phyloP scores from a whole-genome alignment of 2,329 filamentous ascomycete species.

The Ceratocystis colombiana region DNA sequence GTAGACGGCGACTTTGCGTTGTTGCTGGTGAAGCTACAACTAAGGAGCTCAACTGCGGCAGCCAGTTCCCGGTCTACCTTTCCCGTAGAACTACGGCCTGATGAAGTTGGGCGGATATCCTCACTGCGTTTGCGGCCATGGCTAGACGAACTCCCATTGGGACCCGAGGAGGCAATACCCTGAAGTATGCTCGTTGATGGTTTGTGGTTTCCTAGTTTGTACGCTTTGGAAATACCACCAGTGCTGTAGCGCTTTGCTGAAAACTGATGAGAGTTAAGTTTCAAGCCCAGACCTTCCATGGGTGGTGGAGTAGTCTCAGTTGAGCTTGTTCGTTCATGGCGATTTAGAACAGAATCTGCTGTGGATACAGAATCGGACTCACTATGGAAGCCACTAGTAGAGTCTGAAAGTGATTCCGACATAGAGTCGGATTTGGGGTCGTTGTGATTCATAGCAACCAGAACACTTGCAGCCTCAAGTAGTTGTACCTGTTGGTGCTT shows the following conservation, averaged over 20 bases:
- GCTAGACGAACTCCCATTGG: constrained; percentile 31
- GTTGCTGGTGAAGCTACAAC: constrained; percentile 79
- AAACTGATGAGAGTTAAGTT: constrained; percentile 42
- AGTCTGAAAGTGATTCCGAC: constrained; percentile 53
- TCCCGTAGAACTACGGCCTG: constrained; percentile 62
- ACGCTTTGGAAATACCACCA: constrained; percentile 61
- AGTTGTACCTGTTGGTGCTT: constrained; percentile 99
- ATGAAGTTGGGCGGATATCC: constrained; percentile 67
- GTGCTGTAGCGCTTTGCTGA: constrained; percentile 49
- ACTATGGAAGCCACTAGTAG: constrained; percentile 59
- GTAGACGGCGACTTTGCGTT: constrained; percentile 45
- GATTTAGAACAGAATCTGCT: constrained; percentile 69
- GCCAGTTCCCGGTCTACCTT: constrained; percentile 81
- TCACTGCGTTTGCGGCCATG: constrained; percentile 66
- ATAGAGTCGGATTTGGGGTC: constrained; percentile 37
- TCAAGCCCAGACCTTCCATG: constrained; percentile 50
- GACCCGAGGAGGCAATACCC: constrained; percentile 37
- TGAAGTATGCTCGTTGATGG: constrained; percentile 44
- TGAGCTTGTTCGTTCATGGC: constrained; percentile 68
- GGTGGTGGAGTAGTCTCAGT: constrained; percentile 85
- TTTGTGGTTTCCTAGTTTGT: constrained; percentile 51
- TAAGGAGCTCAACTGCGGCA: constrained; percentile 79
- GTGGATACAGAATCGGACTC: constrained; percentile 77
- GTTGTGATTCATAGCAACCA: constrained; percentile 72
- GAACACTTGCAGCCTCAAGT: constrained; percentile 89